phyloP scores from a whole-genome alignment of 257 asterid species.

The Marsdenia floribunda region DNA sequence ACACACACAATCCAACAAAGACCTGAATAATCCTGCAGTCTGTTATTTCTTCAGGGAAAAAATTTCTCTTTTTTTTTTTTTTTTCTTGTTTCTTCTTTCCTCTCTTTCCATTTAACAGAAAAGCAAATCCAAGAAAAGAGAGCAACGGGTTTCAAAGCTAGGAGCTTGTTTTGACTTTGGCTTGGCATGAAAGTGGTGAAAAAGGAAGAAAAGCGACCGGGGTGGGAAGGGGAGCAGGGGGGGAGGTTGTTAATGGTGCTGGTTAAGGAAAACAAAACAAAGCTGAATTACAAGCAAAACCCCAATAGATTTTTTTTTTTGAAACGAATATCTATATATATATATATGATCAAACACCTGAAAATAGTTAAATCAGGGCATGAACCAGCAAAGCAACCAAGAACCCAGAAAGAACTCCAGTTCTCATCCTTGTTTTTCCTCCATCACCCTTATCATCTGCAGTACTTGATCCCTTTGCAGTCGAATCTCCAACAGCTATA shows the following conservation, averaged over 20 bases:
- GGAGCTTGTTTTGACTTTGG: too few relatives aligned
- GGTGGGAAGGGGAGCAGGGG: too few relatives aligned
- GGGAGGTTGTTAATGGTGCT: neutral
- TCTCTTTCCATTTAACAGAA: neutral
- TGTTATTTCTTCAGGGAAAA: neutral
- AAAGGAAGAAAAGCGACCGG: too few relatives aligned
- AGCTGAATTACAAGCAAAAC: neutral
- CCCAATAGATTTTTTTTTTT: neutral
- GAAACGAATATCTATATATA: neutral
- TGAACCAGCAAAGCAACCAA: constrained; percentile 24
- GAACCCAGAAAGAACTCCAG: constrained; percentile 25
- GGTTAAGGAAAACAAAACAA: neutral
- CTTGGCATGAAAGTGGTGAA: too few relatives aligned
- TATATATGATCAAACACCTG: neutral
- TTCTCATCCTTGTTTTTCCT: constrained; percentile 22
- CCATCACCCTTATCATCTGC: constrained; percentile 32
- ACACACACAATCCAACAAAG: neutral
- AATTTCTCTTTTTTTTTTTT: too few relatives aligned
- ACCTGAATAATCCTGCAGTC: neutral
- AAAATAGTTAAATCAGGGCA: constrained; percentile 13
- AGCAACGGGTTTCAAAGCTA: neutral
- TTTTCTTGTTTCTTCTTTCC: too few relatives aligned
- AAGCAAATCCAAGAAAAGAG: neutral
- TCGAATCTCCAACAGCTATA: constrained; percentile 22
- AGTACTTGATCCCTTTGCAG: constrained; percentile 19